phyloP scores from a whole-genome alignment of 2,329 filamentous ascomycete species.

The Diaporthe aspalathi region DNA sequence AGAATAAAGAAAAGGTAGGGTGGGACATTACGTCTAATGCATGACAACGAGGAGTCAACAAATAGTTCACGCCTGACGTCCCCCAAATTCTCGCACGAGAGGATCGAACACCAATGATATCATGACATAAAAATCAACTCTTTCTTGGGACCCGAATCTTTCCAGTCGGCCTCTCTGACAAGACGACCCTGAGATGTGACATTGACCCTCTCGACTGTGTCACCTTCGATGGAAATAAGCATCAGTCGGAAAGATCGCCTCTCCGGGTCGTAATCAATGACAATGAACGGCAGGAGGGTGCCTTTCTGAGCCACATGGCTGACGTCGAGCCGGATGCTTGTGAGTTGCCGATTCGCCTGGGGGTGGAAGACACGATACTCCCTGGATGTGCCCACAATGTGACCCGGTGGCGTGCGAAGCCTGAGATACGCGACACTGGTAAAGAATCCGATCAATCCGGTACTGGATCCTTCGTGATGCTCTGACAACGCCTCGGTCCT shows the following conservation, averaged over 20 bases:
- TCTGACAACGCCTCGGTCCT: neutral
- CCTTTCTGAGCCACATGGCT: neutral
- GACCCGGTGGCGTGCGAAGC: neutral
- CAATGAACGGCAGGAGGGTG: neutral
- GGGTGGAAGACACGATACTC: conserved; percentile 14
- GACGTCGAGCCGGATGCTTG: conserved; percentile 7
- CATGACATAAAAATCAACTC: conserved; percentile 12
- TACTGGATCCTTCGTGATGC: fast-evolving
- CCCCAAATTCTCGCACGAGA: no score
- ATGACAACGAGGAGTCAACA: no score
- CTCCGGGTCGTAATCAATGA: neutral
- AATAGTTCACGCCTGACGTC: no score
- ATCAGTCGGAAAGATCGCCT: neutral
- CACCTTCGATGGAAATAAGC: neutral
- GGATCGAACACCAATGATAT: no score
- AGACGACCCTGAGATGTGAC: neutral
- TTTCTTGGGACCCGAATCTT: neutral
- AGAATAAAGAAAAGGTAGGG: no score
- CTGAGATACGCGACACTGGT: neutral
- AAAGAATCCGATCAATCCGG: neutral
- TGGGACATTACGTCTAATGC: no score
- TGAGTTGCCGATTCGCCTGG: neutral
- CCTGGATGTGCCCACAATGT: neutral
- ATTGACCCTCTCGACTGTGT: conserved; percentile 1
- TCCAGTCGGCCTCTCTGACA: conserved; percentile 10